A percentile compares a stretch with the other conserved stretches of the same genome.
Conservation (phyloP, 1,284 basidiomycete genomes). For the Microbotryum violaceum region DNA sequence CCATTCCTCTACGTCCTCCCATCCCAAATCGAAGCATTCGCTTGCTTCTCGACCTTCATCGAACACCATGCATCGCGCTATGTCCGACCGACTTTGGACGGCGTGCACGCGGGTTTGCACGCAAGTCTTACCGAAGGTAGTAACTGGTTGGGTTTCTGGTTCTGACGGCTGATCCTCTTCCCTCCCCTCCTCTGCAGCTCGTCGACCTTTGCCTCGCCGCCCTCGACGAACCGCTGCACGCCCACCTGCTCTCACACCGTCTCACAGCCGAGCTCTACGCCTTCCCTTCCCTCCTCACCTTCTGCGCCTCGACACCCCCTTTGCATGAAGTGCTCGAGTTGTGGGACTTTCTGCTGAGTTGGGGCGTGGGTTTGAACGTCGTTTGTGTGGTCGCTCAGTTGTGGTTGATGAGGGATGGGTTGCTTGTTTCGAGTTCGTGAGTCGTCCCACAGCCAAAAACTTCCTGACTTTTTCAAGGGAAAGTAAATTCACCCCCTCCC, state of each 20-base stretch:
- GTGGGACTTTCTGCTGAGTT: conserved; percentile 96
- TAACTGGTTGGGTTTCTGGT: neutral
- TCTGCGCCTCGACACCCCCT: conserved; percentile 94
- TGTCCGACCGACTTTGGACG: conserved; percentile 88
- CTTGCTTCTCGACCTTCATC: conserved; percentile 89
- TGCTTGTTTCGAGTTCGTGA: conserved; percentile 75
- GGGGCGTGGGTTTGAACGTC: conserved; percentile 91
- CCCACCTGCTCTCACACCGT: conserved; percentile 75
- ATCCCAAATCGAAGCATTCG: conserved; percentile 91
- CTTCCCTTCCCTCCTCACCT: conserved; percentile 87
- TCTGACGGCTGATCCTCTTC: neutral
- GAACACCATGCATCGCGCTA: conserved; percentile 88
- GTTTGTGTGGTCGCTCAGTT: conserved; percentile 93
- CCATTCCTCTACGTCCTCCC: conserved; percentile 95
- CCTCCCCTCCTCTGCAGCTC: conserved; percentile 50
- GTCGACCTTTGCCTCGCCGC: conserved; percentile 84
- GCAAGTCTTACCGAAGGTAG: conserved; percentile 46
- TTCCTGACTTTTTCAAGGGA: too few relatives aligned
- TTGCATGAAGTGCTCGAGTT: conserved; percentile 85
- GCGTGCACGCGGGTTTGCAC: conserved; percentile 86
- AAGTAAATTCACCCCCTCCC: too few relatives aligned
- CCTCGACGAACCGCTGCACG: conserved; percentile 76
- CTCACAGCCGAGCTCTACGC: conserved; percentile 97
- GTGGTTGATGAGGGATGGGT: conserved; percentile 75
- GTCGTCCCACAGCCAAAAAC: conserved; percentile 31